Evolutionary conservation across 495 filamentous ascomycete genomes (phyloP).

Genomic region (Tuber calosporum): DNA sequence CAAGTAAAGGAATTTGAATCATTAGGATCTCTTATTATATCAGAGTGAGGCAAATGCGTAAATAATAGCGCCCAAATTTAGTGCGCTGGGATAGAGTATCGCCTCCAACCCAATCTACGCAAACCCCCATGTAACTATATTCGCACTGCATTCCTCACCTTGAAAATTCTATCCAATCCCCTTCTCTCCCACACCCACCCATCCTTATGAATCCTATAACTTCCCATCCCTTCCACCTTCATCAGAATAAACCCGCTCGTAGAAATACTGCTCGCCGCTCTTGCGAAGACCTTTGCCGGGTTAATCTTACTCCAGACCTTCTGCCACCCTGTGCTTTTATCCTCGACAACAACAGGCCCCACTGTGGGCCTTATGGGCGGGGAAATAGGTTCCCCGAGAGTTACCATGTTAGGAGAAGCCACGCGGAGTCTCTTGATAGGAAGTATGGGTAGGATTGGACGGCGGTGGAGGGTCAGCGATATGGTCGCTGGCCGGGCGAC

Average conservation of each 20-base stretch:
- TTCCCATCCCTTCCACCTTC: slow-evolving; percentile 26
- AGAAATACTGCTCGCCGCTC: neutral
- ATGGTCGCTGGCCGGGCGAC: slow-evolving; percentile 5
- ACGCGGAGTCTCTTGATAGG: slow-evolving; percentile 28
- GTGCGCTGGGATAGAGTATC: neutral
- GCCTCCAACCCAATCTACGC: slow-evolving; percentile 8
- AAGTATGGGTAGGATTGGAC: slow-evolving; percentile 30
- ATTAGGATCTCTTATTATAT: neutral
- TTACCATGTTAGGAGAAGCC: slow-evolving; percentile 21
- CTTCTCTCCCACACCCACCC: slow-evolving; percentile 41
- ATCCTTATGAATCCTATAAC: slow-evolving; percentile 31
- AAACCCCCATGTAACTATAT: neutral
- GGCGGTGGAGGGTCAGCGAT: slow-evolving; percentile 29
- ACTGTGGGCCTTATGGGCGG: neutral
- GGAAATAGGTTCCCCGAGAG: slow-evolving; percentile 22
- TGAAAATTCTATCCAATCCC: slow-evolving; percentile 37
- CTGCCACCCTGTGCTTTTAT: slow-evolving; percentile 11
- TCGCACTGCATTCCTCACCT: neutral
- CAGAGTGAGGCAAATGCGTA: neutral
- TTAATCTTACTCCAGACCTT: slow-evolving; percentile 22
- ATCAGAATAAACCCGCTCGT: slow-evolving; percentile 27
- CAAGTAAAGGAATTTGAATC: neutral
- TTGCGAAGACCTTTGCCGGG: neutral
- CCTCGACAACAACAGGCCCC: neutral
- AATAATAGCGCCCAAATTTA: neutral